These are phyloP conservation scores for Starmerella stigmatis DNA, from an alignment of 805 yeast species.

Conservation along the genomic window DNA sequence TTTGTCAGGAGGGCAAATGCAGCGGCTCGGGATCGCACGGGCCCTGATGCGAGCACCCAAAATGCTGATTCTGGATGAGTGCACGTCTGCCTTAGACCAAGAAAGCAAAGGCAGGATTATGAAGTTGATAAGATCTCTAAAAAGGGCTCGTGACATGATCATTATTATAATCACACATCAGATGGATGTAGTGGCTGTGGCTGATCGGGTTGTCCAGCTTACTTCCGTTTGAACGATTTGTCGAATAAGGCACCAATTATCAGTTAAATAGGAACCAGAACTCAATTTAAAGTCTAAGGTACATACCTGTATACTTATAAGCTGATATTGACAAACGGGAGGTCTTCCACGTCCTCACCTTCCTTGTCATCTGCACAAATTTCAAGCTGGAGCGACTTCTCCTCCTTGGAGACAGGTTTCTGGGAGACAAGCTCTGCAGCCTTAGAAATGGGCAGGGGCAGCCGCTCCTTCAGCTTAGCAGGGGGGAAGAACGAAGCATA, in stretches of 20 bases:
- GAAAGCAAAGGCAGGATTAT: slow-evolving; percentile 45
- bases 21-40: slow-evolving; percentile 73
- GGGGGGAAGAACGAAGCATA: slow-evolving; percentile 93
- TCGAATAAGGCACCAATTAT: no score
- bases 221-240: no score
- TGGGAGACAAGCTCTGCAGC: slow-evolving; percentile 77
- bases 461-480: slow-evolving; percentile 72
- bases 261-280: no score
- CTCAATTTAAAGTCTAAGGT: not conserved
- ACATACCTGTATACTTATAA: not conserved
- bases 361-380: slow-evolving; percentile 83
- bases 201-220: slow-evolving; percentile 39
- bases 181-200: slow-evolving; percentile 49
- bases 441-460: slow-evolving; percentile 54
- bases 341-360: slow-evolving; percentile 78
- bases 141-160: slow-evolving; percentile 33
- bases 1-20: slow-evolving; percentile 86
- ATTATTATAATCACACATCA: slow-evolving; percentile 67
- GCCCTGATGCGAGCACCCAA: slow-evolving; percentile 61
- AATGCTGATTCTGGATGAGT: slow-evolving; percentile 67
- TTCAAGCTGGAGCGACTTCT: slow-evolving; percentile 72
- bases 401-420: slow-evolving; percentile 64
- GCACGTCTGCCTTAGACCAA: slow-evolving; percentile 78
- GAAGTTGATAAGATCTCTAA: slow-evolving; percentile 37
- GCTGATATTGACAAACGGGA: slow-evolving; percentile 62